These are phyloP conservation scores for Malbranchea zuffiana DNA, from an alignment of 2,329 filamentous ascomycete species.

Conservation along the genomic window DNA sequence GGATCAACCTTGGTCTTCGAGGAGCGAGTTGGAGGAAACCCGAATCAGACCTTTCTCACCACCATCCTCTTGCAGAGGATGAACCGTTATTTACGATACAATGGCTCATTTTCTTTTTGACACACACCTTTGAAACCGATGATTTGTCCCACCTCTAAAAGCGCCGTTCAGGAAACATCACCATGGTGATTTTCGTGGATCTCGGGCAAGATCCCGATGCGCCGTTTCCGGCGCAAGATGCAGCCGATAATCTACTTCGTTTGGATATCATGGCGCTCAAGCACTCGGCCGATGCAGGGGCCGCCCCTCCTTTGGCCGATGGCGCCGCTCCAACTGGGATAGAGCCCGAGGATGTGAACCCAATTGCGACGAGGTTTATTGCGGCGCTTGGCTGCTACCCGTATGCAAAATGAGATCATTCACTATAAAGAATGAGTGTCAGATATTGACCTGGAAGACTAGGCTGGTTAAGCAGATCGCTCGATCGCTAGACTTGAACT, in stretches of 20 bases:
- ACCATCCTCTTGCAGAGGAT: too few species aligned
- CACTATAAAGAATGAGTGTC: neutral
- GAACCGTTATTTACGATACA: too few species aligned
- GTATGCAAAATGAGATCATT: slow-evolving; percentile 26
- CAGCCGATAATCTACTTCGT: neutral
- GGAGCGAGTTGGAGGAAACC: too few species aligned
- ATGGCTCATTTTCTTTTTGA: neutral
- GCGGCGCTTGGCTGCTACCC: slow-evolving; percentile 40
- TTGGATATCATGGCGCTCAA: slow-evolving; percentile 1
- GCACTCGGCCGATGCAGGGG: slow-evolving; percentile 1
- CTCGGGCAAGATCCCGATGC: slow-evolving; percentile 29
- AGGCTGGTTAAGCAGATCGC: slow-evolving; percentile 71
- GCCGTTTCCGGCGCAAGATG: neutral
- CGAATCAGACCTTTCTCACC: too few species aligned
- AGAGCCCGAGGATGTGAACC: slow-evolving; percentile 5
- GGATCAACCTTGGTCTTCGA: too few species aligned
- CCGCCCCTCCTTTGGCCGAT: slow-evolving; percentile 8
- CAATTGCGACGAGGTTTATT: slow-evolving; percentile 22
- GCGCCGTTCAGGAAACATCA: slow-evolving; percentile 17
- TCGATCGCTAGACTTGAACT: slow-evolving; percentile 71
- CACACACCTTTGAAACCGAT: neutral
- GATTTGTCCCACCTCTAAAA: neutral
- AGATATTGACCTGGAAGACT: slow-evolving; percentile 9
- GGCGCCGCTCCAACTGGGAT: slow-evolving; percentile 10
- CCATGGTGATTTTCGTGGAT: slow-evolving; percentile 41